A percentile compares a stretch with the other conserved stretches of the same genome.
These are phyloP conservation scores for Auxenochlorella pyrenoidosa DNA, from an alignment of 139 green algal genomes.

Conservation along the genomic window DNA sequence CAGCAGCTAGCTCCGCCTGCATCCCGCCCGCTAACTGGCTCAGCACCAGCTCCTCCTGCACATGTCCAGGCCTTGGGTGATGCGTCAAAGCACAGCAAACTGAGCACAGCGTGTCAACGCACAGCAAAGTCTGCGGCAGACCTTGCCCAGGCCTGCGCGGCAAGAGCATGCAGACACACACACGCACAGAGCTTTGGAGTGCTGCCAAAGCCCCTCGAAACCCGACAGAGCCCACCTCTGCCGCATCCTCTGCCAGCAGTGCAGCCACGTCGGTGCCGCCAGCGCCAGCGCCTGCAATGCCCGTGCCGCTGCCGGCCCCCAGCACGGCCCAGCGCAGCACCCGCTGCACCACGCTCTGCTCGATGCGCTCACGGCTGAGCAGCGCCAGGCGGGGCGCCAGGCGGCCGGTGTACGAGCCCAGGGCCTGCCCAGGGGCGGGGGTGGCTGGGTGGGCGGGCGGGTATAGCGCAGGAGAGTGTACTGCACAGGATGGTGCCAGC, in stretches of 20 bases:
- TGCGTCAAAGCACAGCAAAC: neutral
- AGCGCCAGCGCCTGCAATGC: neutral
- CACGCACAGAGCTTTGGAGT: too few relatives aligned
- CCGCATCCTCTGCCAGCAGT: slow-evolving; percentile 29
- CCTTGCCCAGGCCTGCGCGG: neutral
- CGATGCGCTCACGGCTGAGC: slow-evolving; percentile 12
- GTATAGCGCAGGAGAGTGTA: neutral
- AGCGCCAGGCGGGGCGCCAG: slow-evolving; percentile 13
- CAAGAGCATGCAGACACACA: neutral
- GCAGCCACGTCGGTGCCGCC: neutral
- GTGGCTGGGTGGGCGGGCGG: too few relatives aligned
- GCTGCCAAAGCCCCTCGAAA: too few relatives aligned
- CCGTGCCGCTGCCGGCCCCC: neutral
- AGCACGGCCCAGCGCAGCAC: slow-evolving; percentile 30
- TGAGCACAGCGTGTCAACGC: neutral
- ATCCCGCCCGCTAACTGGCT: neutral
- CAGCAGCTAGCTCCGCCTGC: slow-evolving; percentile 21
- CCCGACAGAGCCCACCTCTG: slow-evolving; percentile 36
- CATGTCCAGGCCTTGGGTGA: too few relatives aligned
- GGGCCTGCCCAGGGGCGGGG: slow-evolving; percentile 17
- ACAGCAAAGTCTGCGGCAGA: too few relatives aligned
- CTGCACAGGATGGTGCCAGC: neutral
- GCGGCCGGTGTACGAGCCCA: slow-evolving; percentile 14
- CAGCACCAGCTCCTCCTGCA: slow-evolving; percentile 30
- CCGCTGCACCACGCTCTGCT: slow-evolving; percentile 1